phyloP scores from a whole-genome alignment of 306 rosid species.

The Rosa multiflora region DNA sequence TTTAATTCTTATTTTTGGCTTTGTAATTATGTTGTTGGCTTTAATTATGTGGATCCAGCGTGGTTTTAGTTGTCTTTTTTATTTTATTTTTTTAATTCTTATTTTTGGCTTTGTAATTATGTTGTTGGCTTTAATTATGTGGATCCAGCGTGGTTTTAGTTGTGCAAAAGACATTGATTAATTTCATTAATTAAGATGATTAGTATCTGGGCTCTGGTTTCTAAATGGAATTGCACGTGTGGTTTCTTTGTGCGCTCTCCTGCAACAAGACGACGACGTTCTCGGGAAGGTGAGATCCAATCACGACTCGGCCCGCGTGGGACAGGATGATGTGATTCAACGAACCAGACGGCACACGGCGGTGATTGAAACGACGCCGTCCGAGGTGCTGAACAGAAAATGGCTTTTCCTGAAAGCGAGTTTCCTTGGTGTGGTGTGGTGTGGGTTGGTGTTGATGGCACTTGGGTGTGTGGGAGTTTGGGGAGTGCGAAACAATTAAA shows the following conservation, averaged over 20 bases:
- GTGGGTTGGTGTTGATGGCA: neutral
- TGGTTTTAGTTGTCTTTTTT: neutral
- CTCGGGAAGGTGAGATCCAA: constrained; percentile 38
- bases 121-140: constrained; percentile 8
- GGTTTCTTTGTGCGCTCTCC: constrained; percentile 8
- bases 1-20: neutral
- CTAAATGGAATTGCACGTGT: constrained; percentile 53
- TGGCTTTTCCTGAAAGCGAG: neutral
- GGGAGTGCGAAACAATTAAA: neutral
- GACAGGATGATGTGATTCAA: constrained; percentile 21
- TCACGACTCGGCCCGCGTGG: constrained; percentile 8
- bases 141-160: constrained; percentile 16
- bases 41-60: constrained; percentile 19
- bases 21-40: constrained; percentile 15
- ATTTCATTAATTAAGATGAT: neutral
- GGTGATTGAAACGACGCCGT: constrained; percentile 32
- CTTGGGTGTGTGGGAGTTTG: neutral
- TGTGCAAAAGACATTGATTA: neutral
- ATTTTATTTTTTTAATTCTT: neutral
- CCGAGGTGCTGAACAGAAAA: constrained; percentile 1
- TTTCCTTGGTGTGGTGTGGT: neutral
- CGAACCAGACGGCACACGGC: constrained; percentile 6
- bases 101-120: neutral
- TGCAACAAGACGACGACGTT: constrained; percentile 1
- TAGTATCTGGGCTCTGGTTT: constrained; percentile 11